phyloP scores from a whole-genome alignment of 73 alveolate species.

The Strombidium stylifer region DNA sequence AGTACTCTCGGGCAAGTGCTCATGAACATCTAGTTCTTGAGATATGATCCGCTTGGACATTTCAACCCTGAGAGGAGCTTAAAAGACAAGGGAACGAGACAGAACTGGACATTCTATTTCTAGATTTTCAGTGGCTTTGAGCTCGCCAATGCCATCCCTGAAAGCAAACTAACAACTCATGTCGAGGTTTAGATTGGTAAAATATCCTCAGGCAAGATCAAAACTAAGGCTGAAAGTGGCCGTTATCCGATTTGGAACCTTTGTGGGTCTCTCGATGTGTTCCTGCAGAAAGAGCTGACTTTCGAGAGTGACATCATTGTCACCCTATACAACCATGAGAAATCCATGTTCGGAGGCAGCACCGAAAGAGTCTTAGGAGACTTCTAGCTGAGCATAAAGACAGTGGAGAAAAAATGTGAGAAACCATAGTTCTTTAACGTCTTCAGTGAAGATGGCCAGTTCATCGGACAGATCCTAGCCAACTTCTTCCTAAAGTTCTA shows the following conservation, averaged over 20 bases:
- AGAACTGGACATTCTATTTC: conserved; percentile 30
- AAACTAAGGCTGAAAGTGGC: conserved; percentile 11
- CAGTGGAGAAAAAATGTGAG: neutral
- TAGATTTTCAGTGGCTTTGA: conserved; percentile 62
- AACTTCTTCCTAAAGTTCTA: conserved; percentile 33
- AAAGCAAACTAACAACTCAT: conserved; percentile 23
- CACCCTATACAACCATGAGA: conserved; percentile 8
- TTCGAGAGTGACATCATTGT: conserved; percentile 52
- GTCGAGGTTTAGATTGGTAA: conserved; percentile 57
- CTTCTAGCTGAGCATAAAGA: conserved; percentile 29
- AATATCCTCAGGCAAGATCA: conserved; percentile 4
- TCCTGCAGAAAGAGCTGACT: conserved; percentile 23
- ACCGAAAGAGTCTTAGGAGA: conserved; percentile 14
- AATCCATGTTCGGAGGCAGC: conserved; percentile 6
- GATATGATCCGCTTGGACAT: too few relatives aligned
- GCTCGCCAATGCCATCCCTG: conserved; percentile 46
- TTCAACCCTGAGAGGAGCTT: too few relatives aligned
- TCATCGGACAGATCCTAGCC: conserved; percentile 46
- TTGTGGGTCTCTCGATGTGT: neutral
- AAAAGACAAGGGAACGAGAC: too few relatives aligned
- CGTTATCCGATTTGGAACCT: conserved; percentile 49
- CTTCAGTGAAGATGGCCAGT: conserved; percentile 19
- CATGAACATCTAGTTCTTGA: too few relatives aligned
- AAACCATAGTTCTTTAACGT: conserved; percentile 50
- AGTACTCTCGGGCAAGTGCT: conserved; percentile 50